Conservation (phyloP, 1,284 basidiomycete genomes). For the Tilletia setariae region DNA sequence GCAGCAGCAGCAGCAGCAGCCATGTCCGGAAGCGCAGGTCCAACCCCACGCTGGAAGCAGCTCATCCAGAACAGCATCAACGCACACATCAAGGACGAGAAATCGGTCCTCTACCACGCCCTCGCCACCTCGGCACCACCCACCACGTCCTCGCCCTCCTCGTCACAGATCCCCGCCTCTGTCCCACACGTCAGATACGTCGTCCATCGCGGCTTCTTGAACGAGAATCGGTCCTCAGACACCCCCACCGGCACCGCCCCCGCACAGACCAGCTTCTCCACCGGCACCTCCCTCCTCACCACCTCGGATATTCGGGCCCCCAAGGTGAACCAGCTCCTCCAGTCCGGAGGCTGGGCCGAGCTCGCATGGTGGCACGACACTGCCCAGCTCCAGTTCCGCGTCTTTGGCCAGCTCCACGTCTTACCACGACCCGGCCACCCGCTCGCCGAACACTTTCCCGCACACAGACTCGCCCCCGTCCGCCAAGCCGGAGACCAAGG, state of each 20-base stretch:
- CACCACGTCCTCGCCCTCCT: conserved; percentile 15
- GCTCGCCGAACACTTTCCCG: conserved; percentile 31
- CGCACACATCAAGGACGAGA: conserved; percentile 41
- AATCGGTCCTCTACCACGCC: conserved; percentile 48
- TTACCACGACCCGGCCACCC: conserved; percentile 37
- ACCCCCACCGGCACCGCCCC: conserved; percentile 33
- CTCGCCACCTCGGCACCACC: conserved; percentile 36
- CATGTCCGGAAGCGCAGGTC: not conserved
- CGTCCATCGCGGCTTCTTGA: conserved; percentile 55
- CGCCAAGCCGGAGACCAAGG: conserved; percentile 25
- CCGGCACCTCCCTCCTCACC: conserved; percentile 48
- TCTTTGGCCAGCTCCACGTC: conserved; percentile 51
- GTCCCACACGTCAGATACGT: conserved; percentile 48
- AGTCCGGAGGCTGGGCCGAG: conserved; percentile 39
- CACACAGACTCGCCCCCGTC: conserved; percentile 30
- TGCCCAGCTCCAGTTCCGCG: conserved; percentile 52
- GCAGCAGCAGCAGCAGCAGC: too few relatives aligned
- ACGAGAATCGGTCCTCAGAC: conserved; percentile 48
- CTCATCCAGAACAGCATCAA: conserved; percentile 33
- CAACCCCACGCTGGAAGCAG: conserved; percentile 45
- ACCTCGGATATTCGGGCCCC: conserved; percentile 55
- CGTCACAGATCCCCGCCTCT: conserved; percentile 13
- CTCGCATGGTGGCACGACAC: conserved; percentile 55
- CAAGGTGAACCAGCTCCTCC: conserved; percentile 49
- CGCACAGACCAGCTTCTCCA: conserved; percentile 36